Evolutionary conservation across 2,329 filamentous ascomycete genomes (phyloP).

Genomic region (Waltergamsia citrina): DNA sequence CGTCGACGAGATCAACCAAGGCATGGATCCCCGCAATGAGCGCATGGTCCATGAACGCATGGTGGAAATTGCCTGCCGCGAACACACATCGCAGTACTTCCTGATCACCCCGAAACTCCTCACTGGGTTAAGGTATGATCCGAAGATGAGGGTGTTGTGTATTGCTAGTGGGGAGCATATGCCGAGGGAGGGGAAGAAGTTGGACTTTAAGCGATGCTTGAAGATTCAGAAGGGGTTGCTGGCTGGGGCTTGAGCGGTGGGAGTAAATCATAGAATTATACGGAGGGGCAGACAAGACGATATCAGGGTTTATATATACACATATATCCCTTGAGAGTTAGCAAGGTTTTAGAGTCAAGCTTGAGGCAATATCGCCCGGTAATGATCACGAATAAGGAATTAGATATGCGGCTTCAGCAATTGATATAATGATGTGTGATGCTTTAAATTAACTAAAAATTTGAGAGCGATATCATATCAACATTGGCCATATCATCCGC

Average conservation of each 20-base stretch:
- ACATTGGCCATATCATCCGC: constrained; percentile 5
- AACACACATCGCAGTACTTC: constrained; percentile 81
- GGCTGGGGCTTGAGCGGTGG: constrained; percentile 10
- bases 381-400: too few relatives aligned
- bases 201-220: constrained; percentile 40
- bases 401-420: too few relatives aligned
- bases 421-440: too few relatives aligned
- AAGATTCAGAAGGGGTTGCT: constrained; percentile 29
- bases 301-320: too few relatives aligned
- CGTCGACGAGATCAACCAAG: constrained; percentile 98
- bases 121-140: constrained; percentile 74
- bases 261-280: too few relatives aligned
- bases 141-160: constrained; percentile 85
- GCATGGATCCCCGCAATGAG: constrained; percentile 98
- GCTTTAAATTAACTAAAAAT: constrained; percentile 4
- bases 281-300: too few relatives aligned
- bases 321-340: too few relatives aligned
- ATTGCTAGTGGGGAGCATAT: constrained; percentile 82
- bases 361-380: too few relatives aligned
- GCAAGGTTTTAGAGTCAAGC: too few relatives aligned
- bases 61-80: constrained; percentile 91
- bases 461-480: constrained; percentile 3
- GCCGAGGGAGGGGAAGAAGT: constrained; percentile 40
- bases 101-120: constrained; percentile 95
- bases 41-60: constrained; percentile 96